Evolutionary conservation across 2,329 filamentous ascomycete genomes (phyloP), one percentile per base, ranked within the genome.

Genomic region (Aspergillus awamori): DNA sequence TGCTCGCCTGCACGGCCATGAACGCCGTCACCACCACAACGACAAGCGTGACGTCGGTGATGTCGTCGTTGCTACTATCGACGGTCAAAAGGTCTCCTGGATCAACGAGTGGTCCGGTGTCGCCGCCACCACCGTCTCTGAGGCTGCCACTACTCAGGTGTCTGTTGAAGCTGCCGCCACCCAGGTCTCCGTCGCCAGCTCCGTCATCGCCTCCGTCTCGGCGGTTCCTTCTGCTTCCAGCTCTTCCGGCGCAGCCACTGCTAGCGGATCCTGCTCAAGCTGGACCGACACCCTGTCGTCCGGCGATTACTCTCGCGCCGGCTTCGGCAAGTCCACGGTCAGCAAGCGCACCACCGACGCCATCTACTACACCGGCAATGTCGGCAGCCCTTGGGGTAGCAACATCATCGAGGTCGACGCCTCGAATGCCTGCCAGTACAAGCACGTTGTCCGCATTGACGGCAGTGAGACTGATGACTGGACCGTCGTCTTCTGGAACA

Each of bases 401-500:
- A 77, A 79, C 74, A 75, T 78, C 60, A 73, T 75, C 62, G 63
- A 75, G 59, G 71, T 80, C 60, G 51, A 69, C 60, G 69, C 72
- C 64, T 60, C 65, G 51, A 65, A 69, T 20, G 74, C 74, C 57
- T 67, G 60, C 66, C 45, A 68, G 45, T 78, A 78, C 73, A 69
- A 75, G 65, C 69, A 78, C 64, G 75, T 78, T 51, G 57, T 73
- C 43, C 65, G 72, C 28, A 67, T 79, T 55, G 65, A 70, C 54
- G 76, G 76, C 39, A 63, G 65, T 47, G 62, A 74, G 63, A 59
- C 51, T 13, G 70, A 77, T n/a, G 59, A 67, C 63, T 77, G 72
- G 72, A 73, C 66, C 48, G 66, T 78, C 15, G 59, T 73, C n/a
- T 73, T 79, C 73, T 79, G 76, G 76, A 79, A 79, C 74, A 78